Evolutionary conservation across 805 yeast species (phyloP).

Genomic region (Candida broadrunensis): DNA sequence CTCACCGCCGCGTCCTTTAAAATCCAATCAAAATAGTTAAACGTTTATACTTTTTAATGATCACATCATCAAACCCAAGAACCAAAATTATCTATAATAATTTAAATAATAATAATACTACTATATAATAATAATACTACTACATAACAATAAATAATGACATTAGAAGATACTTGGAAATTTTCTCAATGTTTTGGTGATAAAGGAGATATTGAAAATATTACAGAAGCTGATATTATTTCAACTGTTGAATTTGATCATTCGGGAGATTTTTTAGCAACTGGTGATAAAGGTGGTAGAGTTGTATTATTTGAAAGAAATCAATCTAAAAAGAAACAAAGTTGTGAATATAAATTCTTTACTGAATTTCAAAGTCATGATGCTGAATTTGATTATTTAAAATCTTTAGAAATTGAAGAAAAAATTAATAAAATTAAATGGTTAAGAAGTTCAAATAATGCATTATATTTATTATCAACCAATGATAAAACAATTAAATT

Average conservation of each 20-base stretch:
- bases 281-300: constrained; percentile 98
- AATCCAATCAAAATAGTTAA: too few species aligned
- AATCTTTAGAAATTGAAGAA: constrained; percentile 95
- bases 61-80: too few species aligned
- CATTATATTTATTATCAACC: constrained; percentile 87
- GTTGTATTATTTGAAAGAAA: constrained; percentile 94
- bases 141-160: too few species aligned
- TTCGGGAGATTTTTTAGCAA: constrained; percentile 92
- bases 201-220: constrained; percentile 92
- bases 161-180: constrained; percentile 56
- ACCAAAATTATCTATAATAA: too few species aligned
- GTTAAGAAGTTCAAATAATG: constrained; percentile 83
- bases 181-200: constrained; percentile 98
- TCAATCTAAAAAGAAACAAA: constrained; percentile 55
- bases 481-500: constrained; percentile 98
- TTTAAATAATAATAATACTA: too few species aligned
- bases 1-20: too few species aligned
- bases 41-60: too few species aligned
- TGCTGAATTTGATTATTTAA: constrained; percentile 96
- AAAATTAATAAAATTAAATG: constrained; percentile 97
- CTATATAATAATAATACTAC: too few species aligned
- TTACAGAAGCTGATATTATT: constrained; percentile 95
- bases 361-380: constrained; percentile 98
- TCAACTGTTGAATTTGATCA: constrained; percentile 96
- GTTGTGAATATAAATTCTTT: constrained; percentile 89